These are phyloP conservation scores for Diospyros lotus DNA, from an alignment of 148 eudicot species.

Conservation along the genomic window DNA sequence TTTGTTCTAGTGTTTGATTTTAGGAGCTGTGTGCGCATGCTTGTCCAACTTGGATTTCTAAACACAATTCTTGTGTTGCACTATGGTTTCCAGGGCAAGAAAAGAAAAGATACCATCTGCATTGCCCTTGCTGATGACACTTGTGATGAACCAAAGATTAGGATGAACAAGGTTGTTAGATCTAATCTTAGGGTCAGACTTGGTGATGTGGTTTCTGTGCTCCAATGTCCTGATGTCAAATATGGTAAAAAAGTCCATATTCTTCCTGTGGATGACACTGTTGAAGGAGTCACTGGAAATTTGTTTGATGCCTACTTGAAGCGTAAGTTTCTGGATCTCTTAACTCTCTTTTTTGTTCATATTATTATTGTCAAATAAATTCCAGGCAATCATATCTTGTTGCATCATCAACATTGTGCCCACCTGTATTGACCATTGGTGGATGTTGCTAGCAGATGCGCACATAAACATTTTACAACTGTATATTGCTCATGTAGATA, in stretches of 20 bases:
- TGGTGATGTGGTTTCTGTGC: constrained; percentile 83
- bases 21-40: not conserved
- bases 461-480: no score
- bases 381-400: not conserved
- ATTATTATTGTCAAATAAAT: not conserved
- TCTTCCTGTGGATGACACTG: constrained; percentile 82
- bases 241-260: constrained; percentile 88
- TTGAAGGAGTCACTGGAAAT: constrained; percentile 85
- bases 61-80: not conserved
- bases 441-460: not conserved
- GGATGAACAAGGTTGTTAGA: constrained; percentile 86
- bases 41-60: not conserved
- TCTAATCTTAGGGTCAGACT: constrained; percentile 79
- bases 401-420: not conserved
- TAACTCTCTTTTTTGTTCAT: not conserved
- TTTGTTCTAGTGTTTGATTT: not conserved
- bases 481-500: not conserved
- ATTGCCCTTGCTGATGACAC: constrained; percentile 93
- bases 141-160: constrained; percentile 71
- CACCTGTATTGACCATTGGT: not conserved
- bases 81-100: constrained; percentile 56
- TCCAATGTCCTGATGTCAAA: constrained; percentile 82
- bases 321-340: constrained; percentile 43
- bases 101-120: constrained; percentile 85
- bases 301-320: constrained; percentile 80